Evolutionary conservation across 306 rosid species (phyloP).

Genomic region (Pterocarpus santalinus): DNA sequence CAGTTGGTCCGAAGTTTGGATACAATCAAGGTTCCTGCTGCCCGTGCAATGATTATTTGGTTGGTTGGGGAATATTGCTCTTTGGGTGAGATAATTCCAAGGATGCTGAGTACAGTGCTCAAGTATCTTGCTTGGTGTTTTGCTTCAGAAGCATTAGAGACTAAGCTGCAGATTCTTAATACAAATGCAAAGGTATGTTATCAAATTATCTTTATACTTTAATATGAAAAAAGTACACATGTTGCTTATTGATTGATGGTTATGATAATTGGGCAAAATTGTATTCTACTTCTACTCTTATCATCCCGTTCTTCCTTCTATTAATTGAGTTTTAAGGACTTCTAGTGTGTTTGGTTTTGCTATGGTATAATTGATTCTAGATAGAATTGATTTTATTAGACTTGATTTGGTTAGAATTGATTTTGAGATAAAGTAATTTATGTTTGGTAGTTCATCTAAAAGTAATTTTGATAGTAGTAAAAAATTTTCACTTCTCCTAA

Average conservation of each 20-base stretch:
- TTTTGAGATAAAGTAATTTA: no score
- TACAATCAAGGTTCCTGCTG: constrained; percentile 81
- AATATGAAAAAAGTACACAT: background rate
- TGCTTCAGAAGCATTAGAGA: constrained; percentile 81
- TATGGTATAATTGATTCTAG: no score
- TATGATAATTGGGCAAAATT: constrained; percentile 22
- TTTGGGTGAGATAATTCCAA: constrained; percentile 81
- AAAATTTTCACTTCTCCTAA: no score
- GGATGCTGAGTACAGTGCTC: constrained; percentile 78
- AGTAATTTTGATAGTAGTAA: no score
- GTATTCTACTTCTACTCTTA: constrained; percentile 28
- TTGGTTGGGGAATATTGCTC: constrained; percentile 93
- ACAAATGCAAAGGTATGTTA: constrained; percentile 75
- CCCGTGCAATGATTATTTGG: constrained; percentile 95
- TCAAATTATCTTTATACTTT: constrained; percentile 16
- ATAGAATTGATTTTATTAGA: no score
- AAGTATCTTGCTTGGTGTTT: constrained; percentile 88
- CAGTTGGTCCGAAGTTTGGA: constrained; percentile 82
- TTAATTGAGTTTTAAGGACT: constrained; percentile 30
- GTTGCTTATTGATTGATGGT: constrained; percentile 30
- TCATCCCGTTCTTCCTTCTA: constrained; percentile 25
- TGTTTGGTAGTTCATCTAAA: no score
- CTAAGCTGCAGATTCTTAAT: constrained; percentile 95
- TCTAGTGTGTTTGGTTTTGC: background rate
- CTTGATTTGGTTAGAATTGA: no score